Conservation (phyloP, 2,329 filamentous ascomycete genomes). For the Fusarium solani-melongenae region DNA sequence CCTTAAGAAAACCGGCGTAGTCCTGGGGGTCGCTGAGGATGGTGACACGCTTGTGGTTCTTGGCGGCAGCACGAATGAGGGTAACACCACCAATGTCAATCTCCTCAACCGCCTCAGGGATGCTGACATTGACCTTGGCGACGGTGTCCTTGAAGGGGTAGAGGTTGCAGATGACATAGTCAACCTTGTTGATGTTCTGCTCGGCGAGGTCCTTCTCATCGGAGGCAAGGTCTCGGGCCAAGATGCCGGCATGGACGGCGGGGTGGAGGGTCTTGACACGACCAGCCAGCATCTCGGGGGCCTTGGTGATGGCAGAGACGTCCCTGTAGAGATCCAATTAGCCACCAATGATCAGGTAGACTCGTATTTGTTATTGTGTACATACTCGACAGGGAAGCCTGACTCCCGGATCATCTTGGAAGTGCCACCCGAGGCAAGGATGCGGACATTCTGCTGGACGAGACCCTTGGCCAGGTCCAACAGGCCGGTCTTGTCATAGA, state of each 20-base stretch:
- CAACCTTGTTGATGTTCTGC: slow-evolving; percentile 94
- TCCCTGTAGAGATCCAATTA: slow-evolving; percentile 67
- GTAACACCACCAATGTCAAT: slow-evolving; percentile 99
- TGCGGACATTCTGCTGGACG: slow-evolving; percentile 87
- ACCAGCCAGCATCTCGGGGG: slow-evolving; percentile 95
- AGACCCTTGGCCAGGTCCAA: slow-evolving; percentile 93
- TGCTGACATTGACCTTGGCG: slow-evolving; percentile 95
- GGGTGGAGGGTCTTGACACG: slow-evolving; percentile 92
- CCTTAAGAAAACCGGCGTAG: slow-evolving; percentile 92
- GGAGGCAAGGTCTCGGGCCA: slow-evolving; percentile 91
- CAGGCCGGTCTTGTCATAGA: slow-evolving; percentile 98
- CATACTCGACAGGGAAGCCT: slow-evolving; percentile 93
- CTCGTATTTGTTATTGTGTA: background rate
- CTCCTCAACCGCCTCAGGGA: slow-evolving; percentile 96
- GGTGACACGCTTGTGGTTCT: slow-evolving; percentile 96
- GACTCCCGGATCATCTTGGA: slow-evolving; percentile 97
- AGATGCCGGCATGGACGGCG: slow-evolving; percentile 89
- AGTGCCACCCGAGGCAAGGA: slow-evolving; percentile 94
- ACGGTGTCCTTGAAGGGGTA: slow-evolving; percentile 99
- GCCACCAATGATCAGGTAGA: background rate
- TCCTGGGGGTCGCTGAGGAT: slow-evolving; percentile 95
- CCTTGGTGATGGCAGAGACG: slow-evolving; percentile 95
- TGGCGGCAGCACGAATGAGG: slow-evolving; percentile 93
- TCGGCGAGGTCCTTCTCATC: slow-evolving; percentile 97
- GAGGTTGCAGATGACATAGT: slow-evolving; percentile 97